A percentile compares a stretch with the other conserved stretches of the same genome.
Conservation (phyloP, 2,329 filamentous ascomycete species). For the Alternaria incomplexa region DNA sequence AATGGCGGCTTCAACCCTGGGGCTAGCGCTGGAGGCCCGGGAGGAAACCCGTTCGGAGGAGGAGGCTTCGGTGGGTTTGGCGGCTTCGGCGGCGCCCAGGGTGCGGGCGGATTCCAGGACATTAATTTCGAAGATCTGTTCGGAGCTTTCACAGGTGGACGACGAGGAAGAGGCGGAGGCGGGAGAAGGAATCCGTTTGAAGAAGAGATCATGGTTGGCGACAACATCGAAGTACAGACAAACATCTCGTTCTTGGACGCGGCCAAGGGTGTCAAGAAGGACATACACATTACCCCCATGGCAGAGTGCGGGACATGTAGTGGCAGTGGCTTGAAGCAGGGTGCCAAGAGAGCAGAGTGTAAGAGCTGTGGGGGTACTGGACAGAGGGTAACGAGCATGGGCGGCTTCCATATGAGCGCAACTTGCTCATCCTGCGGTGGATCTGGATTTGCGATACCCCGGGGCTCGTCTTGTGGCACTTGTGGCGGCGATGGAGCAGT, state of each 20-base stretch:
- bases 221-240: constrained; percentile 93
- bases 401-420: constrained; percentile 94
- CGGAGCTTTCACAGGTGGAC: constrained; percentile 75
- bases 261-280: constrained; percentile 86
- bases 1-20: constrained; percentile 80
- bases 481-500: constrained; percentile 86
- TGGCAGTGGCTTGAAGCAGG: constrained; percentile 83
- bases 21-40: constrained; percentile 64
- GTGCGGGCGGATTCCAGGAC: constrained; percentile 71
- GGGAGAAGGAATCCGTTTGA: constrained; percentile 73
- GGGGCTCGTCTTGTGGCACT: constrained; percentile 77
- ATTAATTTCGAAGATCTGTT: constrained; percentile 98
- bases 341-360: constrained; percentile 75
- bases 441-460: constrained; percentile 75
- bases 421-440: constrained; percentile 85
- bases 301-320: constrained; percentile 81
- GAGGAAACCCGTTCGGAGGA: constrained; percentile 66
- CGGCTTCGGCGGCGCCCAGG: constrained; percentile 48
- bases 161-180: constrained; percentile 56
- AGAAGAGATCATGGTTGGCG: constrained; percentile 84
- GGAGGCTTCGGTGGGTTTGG: constrained; percentile 57
- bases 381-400: constrained; percentile 85
- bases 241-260: constrained; percentile 96
- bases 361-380: constrained; percentile 85
- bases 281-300: constrained; percentile 84